These are phyloP conservation scores for Torulaspora indica DNA, from an alignment of 805 yeast genomes.

Conservation along the genomic window DNA sequence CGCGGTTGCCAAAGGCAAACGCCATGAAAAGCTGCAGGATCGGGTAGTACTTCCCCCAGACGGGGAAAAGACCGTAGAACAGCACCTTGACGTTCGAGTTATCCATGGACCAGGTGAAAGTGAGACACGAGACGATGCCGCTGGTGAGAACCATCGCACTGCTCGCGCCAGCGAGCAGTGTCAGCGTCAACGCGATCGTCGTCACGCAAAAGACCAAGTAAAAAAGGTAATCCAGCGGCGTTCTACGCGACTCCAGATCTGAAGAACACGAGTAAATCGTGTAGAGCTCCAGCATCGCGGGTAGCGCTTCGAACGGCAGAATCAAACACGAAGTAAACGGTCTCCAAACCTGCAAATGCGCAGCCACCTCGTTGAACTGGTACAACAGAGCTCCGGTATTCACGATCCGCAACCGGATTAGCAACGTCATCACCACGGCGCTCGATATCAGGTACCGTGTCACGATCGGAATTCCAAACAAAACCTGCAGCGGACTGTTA, in stretches of 20 bases:
- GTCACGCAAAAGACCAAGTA: conserved; percentile 25
- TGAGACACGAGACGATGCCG: conserved; percentile 36
- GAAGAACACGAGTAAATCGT: conserved; percentile 28
- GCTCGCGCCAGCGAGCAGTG: conserved; percentile 14
- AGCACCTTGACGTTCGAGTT: conserved; percentile 50
- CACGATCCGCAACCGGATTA: conserved; percentile 36
- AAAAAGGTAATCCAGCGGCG: conserved; percentile 25
- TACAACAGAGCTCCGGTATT: conserved; percentile 21
- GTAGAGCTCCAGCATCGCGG: conserved; percentile 27
- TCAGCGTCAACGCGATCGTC: conserved; percentile 10
- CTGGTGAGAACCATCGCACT: conserved; percentile 19
- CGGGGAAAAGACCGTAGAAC: conserved; percentile 50
- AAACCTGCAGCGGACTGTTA: background rate
- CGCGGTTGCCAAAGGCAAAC: conserved; percentile 42
- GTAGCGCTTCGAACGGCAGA: conserved; percentile 25
- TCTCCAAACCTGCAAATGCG: conserved; percentile 31
- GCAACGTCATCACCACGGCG: conserved; percentile 43
- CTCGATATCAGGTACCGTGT: conserved; percentile 52
- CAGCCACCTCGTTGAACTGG: conserved; percentile 18
- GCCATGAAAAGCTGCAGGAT: conserved; percentile 37
- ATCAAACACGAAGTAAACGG: conserved; percentile 27
- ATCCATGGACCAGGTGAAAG: conserved; percentile 58
- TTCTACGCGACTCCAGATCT: conserved; percentile 24
- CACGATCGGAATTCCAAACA: conserved; percentile 49
- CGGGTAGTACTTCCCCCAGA: conserved; percentile 53